Base-by-base conservation (phyloP, 345 rosid species). In the Luvunga scandens region DNA sequence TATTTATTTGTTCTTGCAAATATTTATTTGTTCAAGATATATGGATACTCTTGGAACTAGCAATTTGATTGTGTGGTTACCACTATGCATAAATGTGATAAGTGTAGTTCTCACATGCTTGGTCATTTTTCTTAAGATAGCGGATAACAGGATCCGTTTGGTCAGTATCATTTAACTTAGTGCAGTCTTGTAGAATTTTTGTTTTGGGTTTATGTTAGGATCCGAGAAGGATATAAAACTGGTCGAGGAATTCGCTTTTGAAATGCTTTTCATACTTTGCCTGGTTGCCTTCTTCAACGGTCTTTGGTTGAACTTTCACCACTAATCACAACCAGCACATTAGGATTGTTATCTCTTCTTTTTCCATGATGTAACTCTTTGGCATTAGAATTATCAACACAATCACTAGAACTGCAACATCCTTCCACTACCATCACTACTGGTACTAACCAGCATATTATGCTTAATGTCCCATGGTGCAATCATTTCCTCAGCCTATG, bases 271-370 rank as follows among this genome's bases (percentile, higher is more conserved):
- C 19, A 6, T 18, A 45, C 2, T 25, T 39, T 42, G 60, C 12
- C 9, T 16, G 57, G 7, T 5, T 33, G 18, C 65, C 9, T 57
- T 34, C 38, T 36, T 24, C 25, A 12, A 57, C 12, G 5, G 55
- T 34, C 76, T 34, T 70, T 57, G 66, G 34, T 72, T 70, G 36
- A 70, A 70, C 73, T 70, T 34, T n/a, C 66, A 45, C 16, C 50
- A 12, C 18, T 45, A 45, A 45, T 45, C 50, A n/a, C 53, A 2
- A 56, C 28, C 25, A 34, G 45, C 21, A 57, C 75, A 56, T 72
- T 36, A 22, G 42, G 42, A 13, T 53, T n/a, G 27, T 8, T 6
- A 71, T 71, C 21, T 56, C 61, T 34, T 21, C 7, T n/a, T 72
- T 28, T 34, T 19, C 75, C 4, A 21, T 25, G 1, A 24, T 33